A percentile compares a stretch with the other conserved stretches of the same genome.
Conservation (phyloP, 2,329 filamentous ascomycete species). For the Phialocephala sp. region DNA sequence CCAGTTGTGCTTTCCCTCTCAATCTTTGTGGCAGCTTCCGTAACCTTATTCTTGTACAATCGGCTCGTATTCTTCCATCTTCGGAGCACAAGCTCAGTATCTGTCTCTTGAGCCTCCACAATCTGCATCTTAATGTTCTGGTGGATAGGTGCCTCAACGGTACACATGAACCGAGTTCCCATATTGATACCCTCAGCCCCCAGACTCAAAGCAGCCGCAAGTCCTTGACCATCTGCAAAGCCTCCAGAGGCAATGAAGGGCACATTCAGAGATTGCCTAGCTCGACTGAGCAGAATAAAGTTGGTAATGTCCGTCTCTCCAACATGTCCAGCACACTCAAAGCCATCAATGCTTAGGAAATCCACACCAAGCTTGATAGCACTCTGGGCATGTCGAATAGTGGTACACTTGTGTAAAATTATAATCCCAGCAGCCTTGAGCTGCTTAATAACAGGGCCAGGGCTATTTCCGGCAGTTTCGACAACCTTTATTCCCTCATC, state of each 20-base stretch:
- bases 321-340: constrained; percentile 92
- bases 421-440: constrained; percentile 81
- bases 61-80: constrained; percentile 93
- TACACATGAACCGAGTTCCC: constrained; percentile 98
- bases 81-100: constrained; percentile 86
- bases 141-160: constrained; percentile 90
- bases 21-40: constrained; percentile 78
- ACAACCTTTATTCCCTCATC: constrained; percentile 92
- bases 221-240: constrained; percentile 91
- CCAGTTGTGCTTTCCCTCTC: constrained; percentile 83
- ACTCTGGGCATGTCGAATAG: constrained; percentile 88
- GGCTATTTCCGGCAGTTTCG: constrained; percentile 90
- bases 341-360: constrained; percentile 95
- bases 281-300: constrained; percentile 84
- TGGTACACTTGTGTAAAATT: constrained; percentile 97
- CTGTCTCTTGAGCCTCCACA: constrained; percentile 84
- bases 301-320: constrained; percentile 89
- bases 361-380: constrained; percentile 95
- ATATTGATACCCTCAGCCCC: constrained; percentile 97
- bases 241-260: constrained; percentile 97
- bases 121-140: constrained; percentile 93
- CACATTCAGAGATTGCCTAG: constrained; percentile 80
- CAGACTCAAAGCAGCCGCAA: constrained; percentile 87
- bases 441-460: constrained; percentile 87
- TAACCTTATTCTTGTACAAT: constrained; percentile 89